phyloP scores from a whole-genome alignment of 495 filamentous ascomycete species.

The Sabuloglossum arenarium region DNA sequence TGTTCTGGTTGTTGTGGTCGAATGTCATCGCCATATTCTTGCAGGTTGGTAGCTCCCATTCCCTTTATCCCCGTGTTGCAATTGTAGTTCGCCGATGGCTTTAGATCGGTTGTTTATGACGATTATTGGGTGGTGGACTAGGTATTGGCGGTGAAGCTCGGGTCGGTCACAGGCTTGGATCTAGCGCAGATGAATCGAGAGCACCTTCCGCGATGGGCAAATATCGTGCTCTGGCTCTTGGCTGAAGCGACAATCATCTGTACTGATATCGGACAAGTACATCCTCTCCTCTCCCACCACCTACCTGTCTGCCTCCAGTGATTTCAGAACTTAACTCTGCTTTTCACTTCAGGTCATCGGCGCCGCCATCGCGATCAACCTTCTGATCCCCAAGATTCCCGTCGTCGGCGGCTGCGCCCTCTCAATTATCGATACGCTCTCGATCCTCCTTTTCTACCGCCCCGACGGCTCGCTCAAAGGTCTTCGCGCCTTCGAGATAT shows the following conservation, averaged over 20 bases:
- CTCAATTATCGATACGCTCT: conserved; percentile 61
- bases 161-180: conserved; percentile 61
- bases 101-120: no score
- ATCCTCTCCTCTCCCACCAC: not conserved
- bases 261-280: conserved; percentile 69
- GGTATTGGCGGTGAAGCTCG: conserved; percentile 62
- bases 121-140: not conserved
- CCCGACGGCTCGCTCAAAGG: conserved; percentile 52
- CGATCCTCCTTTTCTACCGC: conserved; percentile 66
- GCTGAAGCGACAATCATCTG: conserved; percentile 66
- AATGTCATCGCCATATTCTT: conserved; percentile 73
- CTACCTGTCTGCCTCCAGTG: not conserved
- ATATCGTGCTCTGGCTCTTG: conserved; percentile 48
- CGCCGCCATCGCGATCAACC: conserved; percentile 68
- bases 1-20: conserved; percentile 66
- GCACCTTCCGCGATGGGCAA: conserved; percentile 57
- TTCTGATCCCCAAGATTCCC: conserved; percentile 50
- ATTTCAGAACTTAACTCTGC: no score
- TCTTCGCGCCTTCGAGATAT: conserved; percentile 56
- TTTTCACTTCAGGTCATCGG: conserved; percentile 82
- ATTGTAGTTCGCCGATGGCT: no score
- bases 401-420: conserved; percentile 72
- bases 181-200: conserved; percentile 56
- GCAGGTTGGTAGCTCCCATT: no score
- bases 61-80: no score